Conservation (phyloP, 305 asterid genomes). For the Fraxinus latifolia region DNA sequence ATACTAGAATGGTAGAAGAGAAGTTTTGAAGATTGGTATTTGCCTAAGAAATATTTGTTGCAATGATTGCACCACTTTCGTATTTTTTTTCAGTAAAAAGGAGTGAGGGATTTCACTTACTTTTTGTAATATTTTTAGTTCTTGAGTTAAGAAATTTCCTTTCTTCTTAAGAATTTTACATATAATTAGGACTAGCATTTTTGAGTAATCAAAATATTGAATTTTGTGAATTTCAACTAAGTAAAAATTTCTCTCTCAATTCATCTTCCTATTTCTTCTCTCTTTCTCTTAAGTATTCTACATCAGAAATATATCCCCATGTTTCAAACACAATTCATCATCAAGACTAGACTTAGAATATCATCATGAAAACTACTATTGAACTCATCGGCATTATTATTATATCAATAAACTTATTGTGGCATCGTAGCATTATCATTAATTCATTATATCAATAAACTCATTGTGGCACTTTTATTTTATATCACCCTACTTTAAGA, state of each 20-base stretch:
- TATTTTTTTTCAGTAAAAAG: background rate
- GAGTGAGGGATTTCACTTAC: background rate
- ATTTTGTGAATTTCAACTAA: background rate
- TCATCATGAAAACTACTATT: background rate
- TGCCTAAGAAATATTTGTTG: background rate
- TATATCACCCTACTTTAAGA: background rate
- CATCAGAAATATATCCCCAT: background rate
- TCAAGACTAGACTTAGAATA: background rate
- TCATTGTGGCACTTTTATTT: background rate
- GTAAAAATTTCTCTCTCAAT: background rate
- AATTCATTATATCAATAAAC: background rate
- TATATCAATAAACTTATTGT: background rate
- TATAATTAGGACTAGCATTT: background rate
- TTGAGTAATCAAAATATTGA: background rate
- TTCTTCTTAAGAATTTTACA: background rate
- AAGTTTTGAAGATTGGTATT: background rate
- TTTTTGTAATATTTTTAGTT: background rate
- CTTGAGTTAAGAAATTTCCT: background rate
- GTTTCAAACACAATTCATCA: background rate
- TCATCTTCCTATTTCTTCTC: background rate
- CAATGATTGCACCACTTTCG: background rate
- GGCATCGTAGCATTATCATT: background rate
- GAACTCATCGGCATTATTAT: background rate
- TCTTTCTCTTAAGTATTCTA: background rate
- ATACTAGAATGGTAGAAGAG: background rate